Percentiles rank a stretch among this genome's conserved stretches.
These are phyloP conservation scores for Aspergillus luchuensis DNA, from an alignment of 2,329 filamentous ascomycete genomes.

Conservation along the genomic window DNA sequence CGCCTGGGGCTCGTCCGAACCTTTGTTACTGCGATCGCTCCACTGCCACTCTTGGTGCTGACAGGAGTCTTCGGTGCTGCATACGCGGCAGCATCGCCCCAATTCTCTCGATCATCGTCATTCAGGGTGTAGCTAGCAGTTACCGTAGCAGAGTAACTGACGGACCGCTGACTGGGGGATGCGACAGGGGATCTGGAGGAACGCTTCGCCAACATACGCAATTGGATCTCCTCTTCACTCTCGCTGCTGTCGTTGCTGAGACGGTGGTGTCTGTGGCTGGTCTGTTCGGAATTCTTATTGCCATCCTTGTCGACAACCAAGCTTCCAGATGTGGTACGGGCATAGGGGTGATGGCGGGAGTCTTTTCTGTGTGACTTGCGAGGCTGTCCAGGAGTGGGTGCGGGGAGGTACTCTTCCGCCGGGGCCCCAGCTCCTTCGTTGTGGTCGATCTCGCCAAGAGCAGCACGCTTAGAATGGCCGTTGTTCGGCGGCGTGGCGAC, in stretches of 20 bases:
- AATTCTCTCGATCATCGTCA: constrained; percentile 72
- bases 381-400: constrained; percentile 92
- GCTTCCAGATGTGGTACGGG: constrained; percentile 56
- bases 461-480: constrained; percentile 72
- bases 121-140: constrained; percentile 67
- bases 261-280: constrained; percentile 55
- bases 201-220: constrained; percentile 71
- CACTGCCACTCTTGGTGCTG: constrained; percentile 55
- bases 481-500: constrained; percentile 83
- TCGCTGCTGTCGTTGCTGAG: constrained; percentile 62
- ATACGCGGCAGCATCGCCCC: constrained; percentile 46
- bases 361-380: constrained; percentile 82
- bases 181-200: constrained; percentile 66
- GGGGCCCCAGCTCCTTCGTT: constrained; percentile 60
- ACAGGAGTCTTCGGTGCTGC: constrained; percentile 56
- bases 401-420: constrained; percentile 83
- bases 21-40: constrained; percentile 61
- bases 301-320: constrained; percentile 41
- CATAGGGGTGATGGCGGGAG: constrained; percentile 71
- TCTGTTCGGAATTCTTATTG: constrained; percentile 39
- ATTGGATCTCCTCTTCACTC: constrained; percentile 79
- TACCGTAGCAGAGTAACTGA: constrained; percentile 74
- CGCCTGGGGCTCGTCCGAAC: constrained; percentile 59
- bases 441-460: constrained; percentile 90
- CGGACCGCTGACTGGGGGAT: constrained; percentile 65